Evolutionary conservation across 257 asterid species (phyloP), one percentile per base, ranked within the genome.

Genomic region (Solanum sejunctum): DNA sequence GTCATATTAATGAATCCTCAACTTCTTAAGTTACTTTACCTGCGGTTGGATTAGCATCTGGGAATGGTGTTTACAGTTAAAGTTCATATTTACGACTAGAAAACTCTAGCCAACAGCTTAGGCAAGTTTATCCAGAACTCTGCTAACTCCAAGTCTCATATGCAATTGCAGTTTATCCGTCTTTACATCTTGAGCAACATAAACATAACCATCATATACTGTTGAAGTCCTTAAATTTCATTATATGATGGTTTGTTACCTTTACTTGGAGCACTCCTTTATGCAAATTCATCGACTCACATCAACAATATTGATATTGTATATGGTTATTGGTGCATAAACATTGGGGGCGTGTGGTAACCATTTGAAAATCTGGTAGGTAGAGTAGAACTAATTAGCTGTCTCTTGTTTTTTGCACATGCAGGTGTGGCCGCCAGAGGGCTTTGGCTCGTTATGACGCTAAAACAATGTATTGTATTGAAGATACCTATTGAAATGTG

Each of bases 381-480:
- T 51, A 75, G 58, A 75, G 21, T 51, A 75, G 58, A 75, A 75
- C 82, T 75, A 75, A 51, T 41, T 71, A 9, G 71, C 18, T 87
- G 83, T 41, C 54, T 39, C 26, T 20, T 83, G 54, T 73, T 3
- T 28, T 26, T 73, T 63, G 57, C 45, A 39, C 57, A 16, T 87
- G 64, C 92, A 95, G 97, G 98, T 95, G 54, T 96, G 99, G 99
- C 99, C 99, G 54, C 98, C 98, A 23, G 84, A 86, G 58, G 97
- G 92, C 73, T 93, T 96, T 88, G 98, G 98, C 39, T 87, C 89
- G 7, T 86, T 96, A 92, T 80, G 84, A 83, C 91, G 86, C 57
- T 85, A 82, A 86, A 73, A 61, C 67, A 75, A 26, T 32, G 32
- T 28, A 28, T 28, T 28, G 32, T 28, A 28, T 28, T 66, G 84